Evolutionary conservation across 2,329 filamentous ascomycete species (phyloP).

Genomic region (Alternaria sp.): DNA sequence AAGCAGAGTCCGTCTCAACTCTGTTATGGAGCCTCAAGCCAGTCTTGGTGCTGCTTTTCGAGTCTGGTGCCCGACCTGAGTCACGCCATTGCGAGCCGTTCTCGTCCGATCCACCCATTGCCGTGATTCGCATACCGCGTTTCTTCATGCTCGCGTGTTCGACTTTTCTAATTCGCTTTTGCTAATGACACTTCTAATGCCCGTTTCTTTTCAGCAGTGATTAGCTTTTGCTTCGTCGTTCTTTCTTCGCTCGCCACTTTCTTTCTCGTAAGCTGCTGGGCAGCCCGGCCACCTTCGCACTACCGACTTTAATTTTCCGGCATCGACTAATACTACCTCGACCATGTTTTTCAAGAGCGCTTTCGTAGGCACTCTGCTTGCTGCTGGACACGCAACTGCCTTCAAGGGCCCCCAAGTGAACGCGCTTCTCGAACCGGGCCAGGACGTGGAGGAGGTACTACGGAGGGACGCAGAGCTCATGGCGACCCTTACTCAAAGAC

Average conservation of each 20-base stretch:
- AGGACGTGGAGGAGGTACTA: slow-evolving; percentile 42
- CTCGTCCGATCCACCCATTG: slow-evolving; percentile 22
- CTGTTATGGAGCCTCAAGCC: slow-evolving; percentile 29
- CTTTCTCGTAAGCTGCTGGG: slow-evolving; percentile 46
- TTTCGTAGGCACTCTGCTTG: slow-evolving; percentile 41
- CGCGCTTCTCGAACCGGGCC: slow-evolving; percentile 35
- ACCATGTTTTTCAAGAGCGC: slow-evolving; percentile 42
- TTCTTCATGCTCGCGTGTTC: slow-evolving; percentile 17
- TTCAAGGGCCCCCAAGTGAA: slow-evolving; percentile 32
- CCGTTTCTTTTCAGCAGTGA: slow-evolving; percentile 34
- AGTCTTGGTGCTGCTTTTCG: slow-evolving; percentile 37
- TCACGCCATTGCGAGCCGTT: slow-evolving; percentile 41
- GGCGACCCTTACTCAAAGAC: slow-evolving; percentile 46
- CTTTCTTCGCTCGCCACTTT: slow-evolving; percentile 38
- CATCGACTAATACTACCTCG: slow-evolving; percentile 37
- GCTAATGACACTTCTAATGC: slow-evolving; percentile 40
- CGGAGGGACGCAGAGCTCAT: slow-evolving; percentile 43
- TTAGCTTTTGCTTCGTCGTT: slow-evolving; percentile 34
- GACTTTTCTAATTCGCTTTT: slow-evolving; percentile 36
- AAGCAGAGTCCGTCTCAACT: slow-evolving; percentile 43
- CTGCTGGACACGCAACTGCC: slow-evolving; percentile 41
- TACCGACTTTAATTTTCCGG: slow-evolving; percentile 44
- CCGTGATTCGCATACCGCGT: slow-evolving; percentile 24
- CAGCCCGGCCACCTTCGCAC: slow-evolving; percentile 37
- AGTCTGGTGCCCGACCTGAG: slow-evolving; percentile 29